Conservation (phyloP, 768 basidiomycete genomes). For the Leccinum uliginosum region DNA sequence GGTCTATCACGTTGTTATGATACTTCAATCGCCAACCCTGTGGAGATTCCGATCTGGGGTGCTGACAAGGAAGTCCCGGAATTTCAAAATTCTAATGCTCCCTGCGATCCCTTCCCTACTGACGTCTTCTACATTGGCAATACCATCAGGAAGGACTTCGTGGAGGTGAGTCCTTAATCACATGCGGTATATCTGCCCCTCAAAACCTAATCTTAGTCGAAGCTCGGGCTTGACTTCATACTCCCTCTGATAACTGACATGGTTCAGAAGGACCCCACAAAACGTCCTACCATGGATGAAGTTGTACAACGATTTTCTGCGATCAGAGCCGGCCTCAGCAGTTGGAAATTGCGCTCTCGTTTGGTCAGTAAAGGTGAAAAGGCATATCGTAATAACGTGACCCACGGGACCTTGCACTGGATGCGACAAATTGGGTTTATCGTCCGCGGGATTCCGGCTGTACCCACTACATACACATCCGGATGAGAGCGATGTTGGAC, state of each 20-base stretch:
- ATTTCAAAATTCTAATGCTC: neutral
- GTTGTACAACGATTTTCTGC: conserved; percentile 14
- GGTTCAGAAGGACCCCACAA: conserved; percentile 33
- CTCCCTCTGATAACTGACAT: conserved; percentile 33
- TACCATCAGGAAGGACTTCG: neutral
- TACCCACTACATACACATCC: too few species aligned
- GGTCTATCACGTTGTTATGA: neutral
- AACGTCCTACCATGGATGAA: conserved; percentile 36
- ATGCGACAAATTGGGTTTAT: conserved; percentile 20
- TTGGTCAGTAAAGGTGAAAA: conserved; percentile 5
- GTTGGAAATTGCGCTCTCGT: conserved; percentile 29
- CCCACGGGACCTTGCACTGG: conserved; percentile 20
- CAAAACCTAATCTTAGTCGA: neutral
- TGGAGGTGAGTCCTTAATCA: rapidly evolving
- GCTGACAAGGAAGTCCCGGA: neutral
- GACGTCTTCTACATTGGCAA: neutral
- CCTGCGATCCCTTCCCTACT: neutral
- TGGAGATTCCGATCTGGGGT: neutral
- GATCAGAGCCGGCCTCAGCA: conserved; percentile 9
- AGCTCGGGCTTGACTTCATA: conserved; percentile 29
- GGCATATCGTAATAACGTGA: neutral
- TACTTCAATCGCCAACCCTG: rapidly evolving
- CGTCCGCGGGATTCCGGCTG: conserved; percentile 11
- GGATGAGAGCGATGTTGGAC: conserved; percentile 56
- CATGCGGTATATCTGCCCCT: neutral